Evolutionary conservation across 345 rosid species (phyloP).

Genomic region (Anacardium occidentale): DNA sequence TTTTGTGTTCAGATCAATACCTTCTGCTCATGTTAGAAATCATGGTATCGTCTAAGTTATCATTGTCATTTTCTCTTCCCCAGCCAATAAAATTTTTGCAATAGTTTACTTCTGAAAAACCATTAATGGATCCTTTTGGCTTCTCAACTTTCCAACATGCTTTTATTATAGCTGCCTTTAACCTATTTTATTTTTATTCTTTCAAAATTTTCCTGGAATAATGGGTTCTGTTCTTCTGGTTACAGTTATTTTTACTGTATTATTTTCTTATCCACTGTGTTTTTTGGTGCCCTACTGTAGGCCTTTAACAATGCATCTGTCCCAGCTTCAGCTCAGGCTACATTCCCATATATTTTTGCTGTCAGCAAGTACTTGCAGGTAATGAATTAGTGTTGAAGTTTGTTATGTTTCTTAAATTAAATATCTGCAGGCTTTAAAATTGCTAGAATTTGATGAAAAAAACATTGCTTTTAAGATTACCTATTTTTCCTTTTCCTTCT

Average conservation of each 20-base stretch:
- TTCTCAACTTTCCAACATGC: background rate
- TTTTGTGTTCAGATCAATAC: background rate
- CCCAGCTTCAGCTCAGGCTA: slow-evolving; percentile 68
- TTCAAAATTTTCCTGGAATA: background rate
- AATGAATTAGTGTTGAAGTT: slow-evolving; percentile 6
- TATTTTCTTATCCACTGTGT: slow-evolving; percentile 1
- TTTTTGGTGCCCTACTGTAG: slow-evolving; percentile 38
- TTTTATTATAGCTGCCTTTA: background rate
- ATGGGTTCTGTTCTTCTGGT: background rate
- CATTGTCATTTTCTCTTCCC: background rate
- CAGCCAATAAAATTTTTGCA: background rate
- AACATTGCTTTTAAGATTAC: background rate
- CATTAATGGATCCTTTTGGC: background rate
- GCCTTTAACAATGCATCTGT: slow-evolving; percentile 79
- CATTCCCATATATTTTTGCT: slow-evolving; percentile 76
- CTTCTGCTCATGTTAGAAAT: background rate
- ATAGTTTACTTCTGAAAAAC: background rate
- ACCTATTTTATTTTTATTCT: background rate
- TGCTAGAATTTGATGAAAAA: background rate
- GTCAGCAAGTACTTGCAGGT: slow-evolving; percentile 94
- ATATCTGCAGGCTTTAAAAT: background rate
- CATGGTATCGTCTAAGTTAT: background rate
- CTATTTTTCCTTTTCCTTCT: slow-evolving; percentile 1
- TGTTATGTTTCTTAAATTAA: background rate
- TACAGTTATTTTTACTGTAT: background rate